A percentile compares a stretch with the other conserved stretches of the same genome.
Conservation (phyloP, 495 filamentous ascomycete genomes). For the Lepidopterella palustris region DNA sequence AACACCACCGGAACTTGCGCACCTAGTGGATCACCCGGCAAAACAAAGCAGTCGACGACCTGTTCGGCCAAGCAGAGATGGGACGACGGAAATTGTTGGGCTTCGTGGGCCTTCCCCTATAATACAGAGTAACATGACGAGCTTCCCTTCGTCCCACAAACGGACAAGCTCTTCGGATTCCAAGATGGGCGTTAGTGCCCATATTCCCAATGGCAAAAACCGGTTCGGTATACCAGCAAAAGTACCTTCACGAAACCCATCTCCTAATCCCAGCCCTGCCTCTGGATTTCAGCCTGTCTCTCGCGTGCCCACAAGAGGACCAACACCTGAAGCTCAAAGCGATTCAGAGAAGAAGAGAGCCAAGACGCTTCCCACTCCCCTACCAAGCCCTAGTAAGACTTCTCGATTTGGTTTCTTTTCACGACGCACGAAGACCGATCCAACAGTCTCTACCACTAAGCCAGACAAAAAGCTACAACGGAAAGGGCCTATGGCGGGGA, state of each 20-base stretch:
- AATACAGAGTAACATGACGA: slow-evolving; percentile 68
- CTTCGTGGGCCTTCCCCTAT: slow-evolving; percentile 56
- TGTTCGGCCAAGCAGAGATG: slow-evolving; percentile 69
- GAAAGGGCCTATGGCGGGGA: slow-evolving; percentile 86
- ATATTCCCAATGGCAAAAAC: slow-evolving; percentile 1
- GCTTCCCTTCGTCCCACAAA: slow-evolving; percentile 41
- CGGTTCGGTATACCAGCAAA: slow-evolving; percentile 31
- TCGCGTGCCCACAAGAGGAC: slow-evolving; percentile 26
- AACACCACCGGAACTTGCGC: slow-evolving; percentile 38
- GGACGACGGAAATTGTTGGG: slow-evolving; percentile 60
- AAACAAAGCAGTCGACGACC: slow-evolving; percentile 21
- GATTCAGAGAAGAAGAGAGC: slow-evolving; percentile 13
- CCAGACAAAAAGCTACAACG: slow-evolving; percentile 49
- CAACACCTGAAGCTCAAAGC: slow-evolving; percentile 17
- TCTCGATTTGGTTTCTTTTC: slow-evolving; percentile 70
- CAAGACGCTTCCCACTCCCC: slow-evolving; percentile 10
- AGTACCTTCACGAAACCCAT: slow-evolving; percentile 38
- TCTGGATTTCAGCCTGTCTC: slow-evolving; percentile 18
- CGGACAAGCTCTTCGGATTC: slow-evolving; percentile 33
- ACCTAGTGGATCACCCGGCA: slow-evolving; percentile 32
- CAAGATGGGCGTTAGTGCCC: slow-evolving; percentile 6
- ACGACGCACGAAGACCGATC: slow-evolving; percentile 61
- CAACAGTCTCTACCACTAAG: slow-evolving; percentile 46
- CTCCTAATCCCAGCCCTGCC: slow-evolving; percentile 32
- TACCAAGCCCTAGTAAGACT: slow-evolving; percentile 37